Base-by-base conservation (phyloP, 176 grass and related monocot species). In the Zoysia japonica region DNA sequence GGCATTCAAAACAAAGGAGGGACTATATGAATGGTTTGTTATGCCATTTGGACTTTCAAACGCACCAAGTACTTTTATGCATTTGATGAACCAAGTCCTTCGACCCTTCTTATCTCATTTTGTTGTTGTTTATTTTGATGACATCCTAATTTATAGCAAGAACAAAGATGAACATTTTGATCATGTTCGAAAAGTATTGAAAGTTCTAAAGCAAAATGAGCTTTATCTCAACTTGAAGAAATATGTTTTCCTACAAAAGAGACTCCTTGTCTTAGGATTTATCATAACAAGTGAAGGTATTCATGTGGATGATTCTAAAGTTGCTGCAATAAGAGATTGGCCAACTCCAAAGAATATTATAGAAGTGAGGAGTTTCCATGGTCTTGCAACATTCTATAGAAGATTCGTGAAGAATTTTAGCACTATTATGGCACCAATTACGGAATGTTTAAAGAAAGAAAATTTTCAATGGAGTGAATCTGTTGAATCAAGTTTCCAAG, bases 11-110 rank as follows among this genome's bases (percentile, higher is more conserved):
- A 78, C 47, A 10, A 64, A 66, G 4, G 16, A 65, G n/a, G 43
- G 62, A 9, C 0, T 66, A 2, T 53, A 42, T 53, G 47, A 67
- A 20, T 78, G 46, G 36, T 1, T 67, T 3, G 61, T 53, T 7
- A 78, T 43, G 76, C 47, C 76, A 78, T 78, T 78, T 78, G 76
- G 46, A 53, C 35, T 78, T 4, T 66, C 36, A 40, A 78, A 78
- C 53, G 76, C 36, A 7, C 76, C 12, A 15, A 66, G 14, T 0
- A 78, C 62, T 2, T 78, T 67, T 9, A 65, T 52, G 47, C 60
- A 67, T 19, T 67, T 78, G 36, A 78, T 78, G 76, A 54, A 78
- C 7, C 28, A 52, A 36, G 36, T 78, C 37, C 48, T 67, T 42
- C 28, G 14, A 20, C 28, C 44, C 19, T 76, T 76, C 3, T 64